Percentiles rank a stretch among this genome's conserved stretches.
These are phyloP conservation scores for Cryptococcus amylolentus DNA, from an alignment of 1,284 basidiomycete species.

Conservation along the genomic window DNA sequence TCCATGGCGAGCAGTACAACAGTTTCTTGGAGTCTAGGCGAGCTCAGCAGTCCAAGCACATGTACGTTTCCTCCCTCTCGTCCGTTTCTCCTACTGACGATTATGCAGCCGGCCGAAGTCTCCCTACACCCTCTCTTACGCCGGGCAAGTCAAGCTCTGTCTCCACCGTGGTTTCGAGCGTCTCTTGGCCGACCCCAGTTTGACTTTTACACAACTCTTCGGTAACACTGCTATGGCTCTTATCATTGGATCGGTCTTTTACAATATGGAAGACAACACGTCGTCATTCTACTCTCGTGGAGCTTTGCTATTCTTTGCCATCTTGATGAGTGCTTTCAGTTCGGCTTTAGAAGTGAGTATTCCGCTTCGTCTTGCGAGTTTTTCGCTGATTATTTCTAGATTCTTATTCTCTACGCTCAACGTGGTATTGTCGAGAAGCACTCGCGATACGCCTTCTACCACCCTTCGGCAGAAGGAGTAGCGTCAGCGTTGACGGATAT, in stretches of 20 bases:
- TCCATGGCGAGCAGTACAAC: slow-evolving; percentile 46
- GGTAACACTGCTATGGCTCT: slow-evolving; percentile 50
- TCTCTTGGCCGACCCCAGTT: slow-evolving; percentile 46
- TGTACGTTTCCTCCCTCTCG: slow-evolving; percentile 25
- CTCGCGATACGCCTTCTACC: slow-evolving; percentile 51
- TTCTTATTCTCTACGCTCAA: slow-evolving; percentile 53
- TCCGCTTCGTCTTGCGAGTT: neutral
- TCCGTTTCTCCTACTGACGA: neutral
- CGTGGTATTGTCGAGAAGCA: slow-evolving; percentile 52
- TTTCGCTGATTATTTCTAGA: slow-evolving; percentile 20
- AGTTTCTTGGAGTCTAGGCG: slow-evolving; percentile 49
- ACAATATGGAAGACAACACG: slow-evolving; percentile 43
- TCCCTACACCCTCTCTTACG: slow-evolving; percentile 51
- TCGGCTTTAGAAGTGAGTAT: slow-evolving; percentile 29
- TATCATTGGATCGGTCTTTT: slow-evolving; percentile 50
- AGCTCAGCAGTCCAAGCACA: slow-evolving; percentile 50
- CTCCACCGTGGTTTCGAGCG: slow-evolving; percentile 49
- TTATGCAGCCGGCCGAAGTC: slow-evolving; percentile 34
- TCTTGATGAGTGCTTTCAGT: slow-evolving; percentile 31
- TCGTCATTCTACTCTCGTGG: slow-evolving; percentile 42
- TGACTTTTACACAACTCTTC: slow-evolving; percentile 49
- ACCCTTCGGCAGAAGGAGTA: slow-evolving; percentile 51
- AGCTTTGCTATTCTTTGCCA: slow-evolving; percentile 51
- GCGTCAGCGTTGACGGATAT: slow-evolving; percentile 53
- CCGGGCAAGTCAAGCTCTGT: slow-evolving; percentile 50